These are phyloP conservation scores for Dryadomyces quercivorus DNA, from an alignment of 2,329 filamentous ascomycete species.

Conservation along the genomic window DNA sequence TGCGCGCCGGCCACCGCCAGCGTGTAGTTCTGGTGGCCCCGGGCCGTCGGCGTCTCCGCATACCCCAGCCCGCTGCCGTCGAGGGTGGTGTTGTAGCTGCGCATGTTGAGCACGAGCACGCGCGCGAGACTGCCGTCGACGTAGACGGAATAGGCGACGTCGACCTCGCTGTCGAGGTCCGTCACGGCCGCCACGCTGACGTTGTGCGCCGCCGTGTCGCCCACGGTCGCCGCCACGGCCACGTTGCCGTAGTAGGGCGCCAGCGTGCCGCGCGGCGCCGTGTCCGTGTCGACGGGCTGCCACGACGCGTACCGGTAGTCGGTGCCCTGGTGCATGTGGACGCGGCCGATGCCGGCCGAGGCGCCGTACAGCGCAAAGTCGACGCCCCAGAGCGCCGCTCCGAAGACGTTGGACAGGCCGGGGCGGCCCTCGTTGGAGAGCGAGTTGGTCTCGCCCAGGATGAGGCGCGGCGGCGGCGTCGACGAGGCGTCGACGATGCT, in stretches of 20 bases:
- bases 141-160: conserved; percentile 44
- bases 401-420: conserved; percentile 51
- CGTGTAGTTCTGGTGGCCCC: conserved; percentile 25
- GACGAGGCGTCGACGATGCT: conserved; percentile 18
- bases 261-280: conserved; percentile 42
- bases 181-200: conserved; percentile 27
- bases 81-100: conserved; percentile 45
- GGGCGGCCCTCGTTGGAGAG: conserved; percentile 50
- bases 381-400: conserved; percentile 51
- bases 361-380: conserved; percentile 51
- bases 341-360: conserved; percentile 38
- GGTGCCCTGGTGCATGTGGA: conserved; percentile 54
- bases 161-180: neutral
- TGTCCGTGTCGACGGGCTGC: conserved; percentile 31
- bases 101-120: conserved; percentile 45
- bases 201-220: conserved; percentile 21
- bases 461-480: conserved; percentile 30
- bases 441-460: conserved; percentile 50
- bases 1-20: conserved; percentile 17
- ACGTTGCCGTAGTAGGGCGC: conserved; percentile 53
- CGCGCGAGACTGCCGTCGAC: conserved; percentile 28
- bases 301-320: conserved; percentile 34
- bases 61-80: conserved; percentile 22
- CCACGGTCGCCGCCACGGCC: conserved; percentile 43
- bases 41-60: conserved; percentile 12